Evolutionary conservation across 192 early-diverging fungal species (phyloP).

Genomic region (Lobulomyces angularis): DNA sequence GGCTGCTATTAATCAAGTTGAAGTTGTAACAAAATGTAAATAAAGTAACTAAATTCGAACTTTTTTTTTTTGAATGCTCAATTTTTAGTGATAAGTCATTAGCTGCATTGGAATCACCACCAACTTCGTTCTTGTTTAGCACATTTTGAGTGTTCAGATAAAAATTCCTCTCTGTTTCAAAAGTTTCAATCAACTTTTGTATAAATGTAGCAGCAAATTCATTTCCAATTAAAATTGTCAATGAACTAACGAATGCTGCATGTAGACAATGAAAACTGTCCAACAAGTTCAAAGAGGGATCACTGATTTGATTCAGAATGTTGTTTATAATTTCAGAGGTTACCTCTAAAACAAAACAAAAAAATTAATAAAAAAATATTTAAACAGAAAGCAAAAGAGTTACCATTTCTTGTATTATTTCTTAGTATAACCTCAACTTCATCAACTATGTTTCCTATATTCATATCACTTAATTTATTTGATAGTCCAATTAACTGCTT

Average conservation of each 20-base stretch:
- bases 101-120: slow-evolving; percentile 62
- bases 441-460: slow-evolving; percentile 75
- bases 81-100: slow-evolving; percentile 46
- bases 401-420: slow-evolving; percentile 52
- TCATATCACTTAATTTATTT: slow-evolving; percentile 81
- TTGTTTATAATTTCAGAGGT: slow-evolving; percentile 70
- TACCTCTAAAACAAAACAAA: slow-evolving; percentile 45
- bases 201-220: slow-evolving; percentile 57
- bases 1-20: slow-evolving; percentile 45
- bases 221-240: slow-evolving; percentile 69
- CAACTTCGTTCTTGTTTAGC: slow-evolving; percentile 44
- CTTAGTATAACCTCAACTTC: slow-evolving; percentile 69
- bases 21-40: slow-evolving; percentile 84
- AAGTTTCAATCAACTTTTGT: slow-evolving; percentile 18
- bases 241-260: slow-evolving; percentile 68
- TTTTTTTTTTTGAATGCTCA: slow-evolving; percentile 14
- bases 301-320: slow-evolving; percentile 63
- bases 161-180: neutral
- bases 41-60: slow-evolving; percentile 68
- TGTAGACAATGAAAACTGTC: slow-evolving; percentile 86
- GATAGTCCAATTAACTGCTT: slow-evolving; percentile 74
- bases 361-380: neutral
- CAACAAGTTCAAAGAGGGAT: slow-evolving; percentile 73
- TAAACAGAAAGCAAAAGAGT: slow-evolving; percentile 4
- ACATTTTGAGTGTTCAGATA: neutral